These are phyloP conservation scores for Cordyceps cateniannulata DNA, from an alignment of 2,329 filamentous ascomycete genomes.

Conservation along the genomic window DNA sequence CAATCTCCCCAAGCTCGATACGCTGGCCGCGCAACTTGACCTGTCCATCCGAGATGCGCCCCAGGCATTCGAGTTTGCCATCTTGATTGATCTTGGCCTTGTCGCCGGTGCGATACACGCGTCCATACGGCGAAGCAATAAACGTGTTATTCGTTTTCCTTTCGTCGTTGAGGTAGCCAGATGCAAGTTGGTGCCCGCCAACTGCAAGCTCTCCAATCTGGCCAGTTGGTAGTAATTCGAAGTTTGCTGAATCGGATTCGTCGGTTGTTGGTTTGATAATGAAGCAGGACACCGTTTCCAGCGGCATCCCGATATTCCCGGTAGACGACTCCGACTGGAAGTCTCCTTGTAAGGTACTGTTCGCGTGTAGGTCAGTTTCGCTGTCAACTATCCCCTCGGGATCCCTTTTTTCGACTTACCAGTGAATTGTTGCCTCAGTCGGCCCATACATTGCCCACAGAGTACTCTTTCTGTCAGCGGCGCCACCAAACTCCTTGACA, in stretches of 20 bases:
- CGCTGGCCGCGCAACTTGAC: constrained; percentile 82
- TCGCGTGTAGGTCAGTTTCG: neutral
- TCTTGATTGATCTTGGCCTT: constrained; percentile 62
- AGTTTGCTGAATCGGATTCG: constrained; percentile 22
- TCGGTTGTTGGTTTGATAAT: constrained; percentile 46
- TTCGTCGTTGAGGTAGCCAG: constrained; percentile 73
- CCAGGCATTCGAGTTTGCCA: constrained; percentile 75
- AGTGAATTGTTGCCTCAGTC: constrained; percentile 88
- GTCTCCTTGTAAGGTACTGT: constrained; percentile 60
- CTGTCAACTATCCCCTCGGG: neutral
- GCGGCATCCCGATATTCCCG: constrained; percentile 67
- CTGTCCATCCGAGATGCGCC: constrained; percentile 72
- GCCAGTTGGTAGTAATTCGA: constrained; percentile 55
- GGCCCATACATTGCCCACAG: constrained; percentile 93
- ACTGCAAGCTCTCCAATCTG: constrained; percentile 74
- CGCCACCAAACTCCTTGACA: constrained; percentile 70
- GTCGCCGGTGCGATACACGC: constrained; percentile 79
- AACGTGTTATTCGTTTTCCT: constrained; percentile 71
- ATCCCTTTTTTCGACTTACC: constrained; percentile 30
- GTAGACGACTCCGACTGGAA: constrained; percentile 52
- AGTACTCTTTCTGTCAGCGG: constrained; percentile 47
- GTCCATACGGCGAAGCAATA: constrained; percentile 59
- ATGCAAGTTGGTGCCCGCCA: constrained; percentile 72
- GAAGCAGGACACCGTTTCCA: constrained; percentile 76
- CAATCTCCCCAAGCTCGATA: constrained; percentile 73